Conservation (phyloP, 371 early-diverging fungal genomes). For the Mucor plumbeus region DNA sequence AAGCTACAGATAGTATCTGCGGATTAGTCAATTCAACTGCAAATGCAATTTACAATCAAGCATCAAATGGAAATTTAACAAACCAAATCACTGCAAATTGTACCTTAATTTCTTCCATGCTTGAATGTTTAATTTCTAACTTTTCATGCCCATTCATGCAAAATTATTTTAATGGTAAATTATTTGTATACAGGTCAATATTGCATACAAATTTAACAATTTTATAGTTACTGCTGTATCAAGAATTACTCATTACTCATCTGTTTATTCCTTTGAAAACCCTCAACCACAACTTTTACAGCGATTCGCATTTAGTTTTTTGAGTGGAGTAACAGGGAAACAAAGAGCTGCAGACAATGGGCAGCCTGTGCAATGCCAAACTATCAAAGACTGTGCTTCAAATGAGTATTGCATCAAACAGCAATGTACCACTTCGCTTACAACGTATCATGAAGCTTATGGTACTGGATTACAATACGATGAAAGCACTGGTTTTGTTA, state of each 20-base stretch:
- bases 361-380: conserved; percentile 27
- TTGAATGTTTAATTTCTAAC: conserved; percentile 71
- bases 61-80: conserved; percentile 46
- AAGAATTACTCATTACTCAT: conserved; percentile 48
- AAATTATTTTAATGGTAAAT: conserved; percentile 63
- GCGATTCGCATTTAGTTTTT: conserved; percentile 52
- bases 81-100: conserved; percentile 53
- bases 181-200: background rate
- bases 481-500: conserved; percentile 46
- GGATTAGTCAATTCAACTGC: conserved; percentile 62
- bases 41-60: conserved; percentile 56
- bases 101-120: conserved; percentile 55
- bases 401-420: conserved; percentile 59
- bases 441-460: conserved; percentile 74
- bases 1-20: conserved; percentile 58
- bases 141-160: conserved; percentile 69
- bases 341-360: conserved; percentile 23
- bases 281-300: conserved; percentile 46
- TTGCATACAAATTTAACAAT: background rate
- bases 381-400: conserved; percentile 40
- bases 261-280: conserved; percentile 46
- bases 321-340: conserved; percentile 60
- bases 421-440: conserved; percentile 58
- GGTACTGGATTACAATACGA: conserved; percentile 73
- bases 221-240: conserved; percentile 36